Conservation (phyloP, 2,329 filamentous ascomycete species). For the Emydomyces testavorans region DNA sequence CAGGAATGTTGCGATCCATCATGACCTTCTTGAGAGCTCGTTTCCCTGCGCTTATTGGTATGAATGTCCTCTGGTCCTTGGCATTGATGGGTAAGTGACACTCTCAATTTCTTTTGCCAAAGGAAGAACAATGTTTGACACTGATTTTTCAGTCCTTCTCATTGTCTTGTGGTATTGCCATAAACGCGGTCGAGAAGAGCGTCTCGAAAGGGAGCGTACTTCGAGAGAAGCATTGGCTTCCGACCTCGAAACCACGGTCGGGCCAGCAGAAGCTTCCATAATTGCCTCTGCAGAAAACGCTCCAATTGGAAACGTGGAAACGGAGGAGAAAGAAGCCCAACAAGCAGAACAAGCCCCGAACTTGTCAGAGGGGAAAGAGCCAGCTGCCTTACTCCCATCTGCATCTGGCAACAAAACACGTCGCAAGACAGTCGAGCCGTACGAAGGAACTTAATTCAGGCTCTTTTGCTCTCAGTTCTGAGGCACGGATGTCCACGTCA, state of each 20-base stretch:
- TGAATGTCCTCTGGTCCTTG: slow-evolving; percentile 82
- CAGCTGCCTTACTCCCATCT: not conserved
- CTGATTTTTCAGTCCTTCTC: slow-evolving; percentile 64
- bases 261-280: not conserved
- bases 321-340: slow-evolving; percentile 1
- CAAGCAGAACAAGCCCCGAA: not conserved
- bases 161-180: slow-evolving; percentile 98
- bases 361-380: not conserved
- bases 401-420: slow-evolving; percentile 6
- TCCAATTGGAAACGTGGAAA: slow-evolving; percentile 4
- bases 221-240: slow-evolving; percentile 9
- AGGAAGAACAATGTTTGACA: no score
- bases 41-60: slow-evolving; percentile 83
- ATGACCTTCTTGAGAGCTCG: slow-evolving; percentile 75
- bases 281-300: slow-evolving; percentile 3
- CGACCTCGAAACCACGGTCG: not conserved
- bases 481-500: slow-evolving; percentile 7
- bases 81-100: slow-evolving; percentile 64
- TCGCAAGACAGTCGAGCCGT: slow-evolving; percentile 10
- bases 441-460: slow-evolving; percentile 7
- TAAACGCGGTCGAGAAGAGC: slow-evolving; percentile 78
- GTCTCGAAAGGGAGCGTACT: slow-evolving; percentile 51
- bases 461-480: not conserved
- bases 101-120: not conserved
- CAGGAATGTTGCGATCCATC: slow-evolving; percentile 76